These are phyloP conservation scores for Paramyrothecium sp. DNA, from an alignment of 2,329 filamentous ascomycete genomes.

Conservation along the genomic window DNA sequence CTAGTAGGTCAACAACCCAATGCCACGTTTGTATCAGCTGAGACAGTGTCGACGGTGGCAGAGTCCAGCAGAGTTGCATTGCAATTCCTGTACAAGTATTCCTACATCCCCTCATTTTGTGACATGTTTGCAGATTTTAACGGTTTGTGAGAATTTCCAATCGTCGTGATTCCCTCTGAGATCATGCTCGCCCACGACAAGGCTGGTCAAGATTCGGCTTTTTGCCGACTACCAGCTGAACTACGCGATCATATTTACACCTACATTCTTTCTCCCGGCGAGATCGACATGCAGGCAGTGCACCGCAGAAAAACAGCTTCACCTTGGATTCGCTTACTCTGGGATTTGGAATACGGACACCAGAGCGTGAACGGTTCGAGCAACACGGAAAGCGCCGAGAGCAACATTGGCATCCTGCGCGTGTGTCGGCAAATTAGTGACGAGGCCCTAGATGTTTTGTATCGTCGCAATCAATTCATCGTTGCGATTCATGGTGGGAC, in stretches of 20 bases:
- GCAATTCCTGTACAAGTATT: not conserved
- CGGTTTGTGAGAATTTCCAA: not conserved
- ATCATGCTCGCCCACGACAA: not conserved
- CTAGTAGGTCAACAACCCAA: not conserved
- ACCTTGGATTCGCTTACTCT: not conserved
- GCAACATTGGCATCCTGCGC: not conserved
- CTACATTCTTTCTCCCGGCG: not conserved
- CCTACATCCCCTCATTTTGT: not conserved
- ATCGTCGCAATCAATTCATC: not conserved
- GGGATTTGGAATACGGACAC: not conserved
- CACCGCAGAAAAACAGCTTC: not conserved
- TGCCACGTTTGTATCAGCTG: not conserved
- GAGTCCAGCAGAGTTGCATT: not conserved
- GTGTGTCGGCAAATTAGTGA: not conserved
- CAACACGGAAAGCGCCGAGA: not conserved
- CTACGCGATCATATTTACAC: not conserved
- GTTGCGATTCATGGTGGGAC: not conserved
- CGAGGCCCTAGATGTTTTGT: not conserved
- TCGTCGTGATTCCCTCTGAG: not conserved
- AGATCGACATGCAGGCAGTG: not conserved
- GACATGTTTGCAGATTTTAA: not conserved
- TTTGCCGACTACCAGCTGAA: not conserved
- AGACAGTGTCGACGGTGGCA: not conserved
- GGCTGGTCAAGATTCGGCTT: not conserved
- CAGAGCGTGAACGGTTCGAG: not conserved